Conservation (phyloP, 1,139 yeast genomes). For the Kazachstania sp. region DNA sequence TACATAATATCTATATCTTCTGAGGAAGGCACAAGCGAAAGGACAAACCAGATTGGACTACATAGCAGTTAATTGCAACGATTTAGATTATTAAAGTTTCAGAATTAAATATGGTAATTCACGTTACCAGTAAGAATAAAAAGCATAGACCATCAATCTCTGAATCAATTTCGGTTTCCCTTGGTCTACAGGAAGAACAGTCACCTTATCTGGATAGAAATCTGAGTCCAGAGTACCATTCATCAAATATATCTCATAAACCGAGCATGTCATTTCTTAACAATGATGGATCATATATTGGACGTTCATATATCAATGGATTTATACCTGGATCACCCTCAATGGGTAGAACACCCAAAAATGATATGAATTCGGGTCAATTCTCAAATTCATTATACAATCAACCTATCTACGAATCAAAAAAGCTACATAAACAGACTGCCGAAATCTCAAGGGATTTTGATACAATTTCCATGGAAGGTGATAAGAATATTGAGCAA, state of each 20-base stretch:
- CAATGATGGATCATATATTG: conserved; percentile 20
- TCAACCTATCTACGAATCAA: conserved; percentile 25
- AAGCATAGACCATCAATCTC: conserved; percentile 11
- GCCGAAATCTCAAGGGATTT: conserved; percentile 31
- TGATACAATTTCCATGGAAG: conserved; percentile 13
- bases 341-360: neutral
- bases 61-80: neutral
- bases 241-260: neutral
- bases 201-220: neutral
- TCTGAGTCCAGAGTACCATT: neutral
- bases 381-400: conserved; percentile 10
- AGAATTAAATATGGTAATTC: neutral
- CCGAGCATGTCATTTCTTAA: neutral
- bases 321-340: conserved; percentile 18
- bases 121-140: neutral
- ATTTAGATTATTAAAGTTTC: no score
- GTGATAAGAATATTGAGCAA: conserved; percentile 7
- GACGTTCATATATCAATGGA: conserved; percentile 33
- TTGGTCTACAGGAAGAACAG: conserved; percentile 20
- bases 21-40: no score
- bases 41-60: neutral
- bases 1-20: no score
- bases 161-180: conserved; percentile 26
- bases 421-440: conserved; percentile 31
- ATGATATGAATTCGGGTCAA: conserved; percentile 9